Conservation (phyloP, 1,139 yeast species). For the Kodamaea plutei region DNA sequence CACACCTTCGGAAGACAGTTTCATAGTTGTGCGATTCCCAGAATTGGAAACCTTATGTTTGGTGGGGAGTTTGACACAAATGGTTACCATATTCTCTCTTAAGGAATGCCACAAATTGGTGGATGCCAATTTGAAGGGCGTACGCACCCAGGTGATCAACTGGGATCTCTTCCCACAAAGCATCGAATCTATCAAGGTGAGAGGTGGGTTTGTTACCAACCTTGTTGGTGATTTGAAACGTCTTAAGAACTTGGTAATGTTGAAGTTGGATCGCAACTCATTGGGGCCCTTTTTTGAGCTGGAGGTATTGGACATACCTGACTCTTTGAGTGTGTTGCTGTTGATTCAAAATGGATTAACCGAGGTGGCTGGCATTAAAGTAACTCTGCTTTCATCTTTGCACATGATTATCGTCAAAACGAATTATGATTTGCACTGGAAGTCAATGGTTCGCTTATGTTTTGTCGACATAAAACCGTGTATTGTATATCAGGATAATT, state of each 20-base stretch:
- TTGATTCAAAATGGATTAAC: not conserved
- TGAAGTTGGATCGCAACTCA: not conserved
- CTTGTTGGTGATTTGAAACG: not conserved
- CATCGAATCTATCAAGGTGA: not conserved
- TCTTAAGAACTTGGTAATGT: not conserved
- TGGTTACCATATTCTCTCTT: not conserved
- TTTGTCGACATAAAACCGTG: not conserved
- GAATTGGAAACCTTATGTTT: not conserved
- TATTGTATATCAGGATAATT: not conserved
- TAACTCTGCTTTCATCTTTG: not conserved
- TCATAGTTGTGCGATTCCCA: not conserved
- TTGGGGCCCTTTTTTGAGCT: not conserved
- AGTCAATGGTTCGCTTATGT: not conserved
- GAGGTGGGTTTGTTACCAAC: not conserved
- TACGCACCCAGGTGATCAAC: not conserved
- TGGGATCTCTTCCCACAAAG: not conserved
- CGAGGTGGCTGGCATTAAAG: not conserved
- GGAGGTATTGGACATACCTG: not conserved
- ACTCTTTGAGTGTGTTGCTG: not conserved
- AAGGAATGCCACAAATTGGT: not conserved
- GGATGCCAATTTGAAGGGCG: not conserved
- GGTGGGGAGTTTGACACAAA: not conserved
- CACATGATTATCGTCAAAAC: not conserved
- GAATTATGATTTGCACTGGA: not conserved
- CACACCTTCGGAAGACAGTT: not conserved